phyloP scores from a whole-genome alignment of 2,329 filamentous ascomycete species.

The Paraphaeosphaeria sporulosa region DNA sequence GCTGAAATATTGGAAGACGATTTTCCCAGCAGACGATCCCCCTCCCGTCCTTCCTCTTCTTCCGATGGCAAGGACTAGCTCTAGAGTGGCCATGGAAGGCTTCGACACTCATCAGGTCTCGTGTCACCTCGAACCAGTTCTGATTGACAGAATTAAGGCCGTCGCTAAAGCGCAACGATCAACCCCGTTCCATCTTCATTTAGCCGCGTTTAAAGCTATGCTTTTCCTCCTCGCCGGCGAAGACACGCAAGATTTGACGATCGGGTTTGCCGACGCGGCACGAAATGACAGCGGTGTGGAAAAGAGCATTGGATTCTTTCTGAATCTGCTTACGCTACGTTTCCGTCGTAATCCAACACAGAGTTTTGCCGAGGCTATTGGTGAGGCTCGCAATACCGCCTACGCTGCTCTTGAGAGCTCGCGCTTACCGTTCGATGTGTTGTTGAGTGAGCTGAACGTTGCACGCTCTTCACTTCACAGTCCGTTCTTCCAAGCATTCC shows the following conservation, averaged over 20 bases:
- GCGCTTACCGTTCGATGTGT: conserved; percentile 28
- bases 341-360: conserved; percentile 23
- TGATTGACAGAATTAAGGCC: conserved; percentile 31
- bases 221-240: not conserved
- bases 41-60: conserved; percentile 16
- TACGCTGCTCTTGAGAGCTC: not conserved
- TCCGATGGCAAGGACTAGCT: conserved; percentile 11
- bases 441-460: conserved; percentile 38
- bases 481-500: conserved; percentile 14
- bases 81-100: conserved; percentile 4
- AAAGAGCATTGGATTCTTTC: conserved; percentile 47
- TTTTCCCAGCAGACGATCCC: conserved; percentile 9
- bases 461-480: conserved; percentile 28
- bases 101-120: conserved; percentile 10
- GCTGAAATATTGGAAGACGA: conserved; percentile 15
- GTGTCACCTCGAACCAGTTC: not conserved
- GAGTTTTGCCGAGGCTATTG: conserved; percentile 26
- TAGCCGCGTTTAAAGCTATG: conserved; percentile 50
- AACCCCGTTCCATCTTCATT: conserved; percentile 58
- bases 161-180: conserved; percentile 31
- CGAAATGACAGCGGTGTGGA: conserved; percentile 35
- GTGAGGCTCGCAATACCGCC: conserved; percentile 16
- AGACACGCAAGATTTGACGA: conserved; percentile 42
- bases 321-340: conserved; percentile 52
- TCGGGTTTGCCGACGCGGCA: conserved; percentile 53